Evolutionary conservation across 257 asterid species (phyloP).

Genomic region (Perilla frutescens): DNA sequence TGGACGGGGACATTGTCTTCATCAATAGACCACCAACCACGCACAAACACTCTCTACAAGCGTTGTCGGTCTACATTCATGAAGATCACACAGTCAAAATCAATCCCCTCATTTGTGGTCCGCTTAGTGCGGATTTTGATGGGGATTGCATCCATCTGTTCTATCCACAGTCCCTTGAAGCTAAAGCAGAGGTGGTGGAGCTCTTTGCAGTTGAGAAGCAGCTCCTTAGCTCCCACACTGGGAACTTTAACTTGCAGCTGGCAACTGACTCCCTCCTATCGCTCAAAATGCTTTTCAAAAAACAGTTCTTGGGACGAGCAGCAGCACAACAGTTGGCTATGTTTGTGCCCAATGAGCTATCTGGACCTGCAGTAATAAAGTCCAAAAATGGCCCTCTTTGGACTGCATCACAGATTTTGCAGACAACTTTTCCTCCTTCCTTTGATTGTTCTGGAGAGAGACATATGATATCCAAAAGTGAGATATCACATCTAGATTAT

Average conservation of each 20-base stretch:
- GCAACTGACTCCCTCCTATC: slow-evolving; percentile 81
- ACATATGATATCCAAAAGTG: slow-evolving; percentile 55
- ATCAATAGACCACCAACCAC: slow-evolving; percentile 98
- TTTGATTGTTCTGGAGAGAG: slow-evolving; percentile 83
- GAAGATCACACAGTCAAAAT: slow-evolving; percentile 94
- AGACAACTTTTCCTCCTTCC: slow-evolving; percentile 67
- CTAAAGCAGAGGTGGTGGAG: slow-evolving; percentile 94
- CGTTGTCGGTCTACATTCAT: slow-evolving; percentile 78
- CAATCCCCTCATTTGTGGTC: slow-evolving; percentile 93
- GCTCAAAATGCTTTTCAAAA: slow-evolving; percentile 65
- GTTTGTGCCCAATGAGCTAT: slow-evolving; percentile 61
- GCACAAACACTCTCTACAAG: slow-evolving; percentile 96
- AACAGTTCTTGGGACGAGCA: slow-evolving; percentile 51
- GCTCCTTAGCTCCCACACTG: slow-evolving; percentile 94
- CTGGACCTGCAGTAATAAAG: slow-evolving; percentile 65
- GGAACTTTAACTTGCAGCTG: slow-evolving; percentile 91
- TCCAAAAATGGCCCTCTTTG: slow-evolving; percentile 68
- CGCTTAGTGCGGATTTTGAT: slow-evolving; percentile 96
- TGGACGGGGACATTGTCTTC: slow-evolving; percentile 96
- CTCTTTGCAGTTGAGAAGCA: slow-evolving; percentile 96
- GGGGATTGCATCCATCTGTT: slow-evolving; percentile 93
- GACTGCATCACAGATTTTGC: slow-evolving; percentile 83
- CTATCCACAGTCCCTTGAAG: slow-evolving; percentile 94
- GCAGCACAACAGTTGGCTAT: slow-evolving; percentile 82
- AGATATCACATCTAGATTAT: slow-evolving; percentile 59